Percentiles rank a stretch among this genome's conserved stretches.
These are phyloP conservation scores for Jatropha multifida DNA, from an alignment of 441 rosid genomes.

Conservation along the genomic window DNA sequence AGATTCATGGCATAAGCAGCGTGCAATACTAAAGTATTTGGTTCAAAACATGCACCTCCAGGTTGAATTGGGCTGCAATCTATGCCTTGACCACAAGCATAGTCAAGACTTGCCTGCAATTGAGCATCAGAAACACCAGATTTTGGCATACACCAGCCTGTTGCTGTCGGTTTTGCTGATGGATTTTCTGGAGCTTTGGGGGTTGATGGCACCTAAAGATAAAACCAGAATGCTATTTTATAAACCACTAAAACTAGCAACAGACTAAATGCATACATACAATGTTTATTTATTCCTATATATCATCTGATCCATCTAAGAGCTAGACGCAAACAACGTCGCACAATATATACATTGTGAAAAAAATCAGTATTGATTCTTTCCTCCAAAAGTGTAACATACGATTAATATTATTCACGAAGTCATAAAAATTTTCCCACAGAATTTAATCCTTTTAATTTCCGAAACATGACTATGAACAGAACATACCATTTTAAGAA, in stretches of 20 bases:
- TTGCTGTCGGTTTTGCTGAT: slow-evolving; percentile 41
- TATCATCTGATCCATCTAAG: neutral
- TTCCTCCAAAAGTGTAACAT: neutral
- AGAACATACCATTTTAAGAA: neutral
- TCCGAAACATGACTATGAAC: neutral
- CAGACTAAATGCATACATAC: neutral
- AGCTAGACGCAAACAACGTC: neutral
- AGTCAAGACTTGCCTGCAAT: slow-evolving; percentile 77
- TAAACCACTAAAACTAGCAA: neutral
- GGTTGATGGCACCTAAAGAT: slow-evolving; percentile 41
- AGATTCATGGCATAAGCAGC: slow-evolving; percentile 92
- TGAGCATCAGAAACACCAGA: slow-evolving; percentile 46
- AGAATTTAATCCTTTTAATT: neutral
- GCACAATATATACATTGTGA: neutral
- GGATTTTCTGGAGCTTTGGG: slow-evolving; percentile 45
- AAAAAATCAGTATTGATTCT: neutral
- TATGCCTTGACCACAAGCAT: slow-evolving; percentile 73
- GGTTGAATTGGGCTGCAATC: slow-evolving; percentile 81
- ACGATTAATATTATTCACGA: neutral
- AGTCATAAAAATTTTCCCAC: neutral
- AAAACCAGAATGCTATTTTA: slow-evolving; percentile 7
- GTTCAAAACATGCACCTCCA: slow-evolving; percentile 85
- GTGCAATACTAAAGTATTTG: slow-evolving; percentile 65
- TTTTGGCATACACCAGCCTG: slow-evolving; percentile 74
- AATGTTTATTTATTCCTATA: neutral